These are phyloP conservation scores for Kentomonas sorsogonicus DNA, from an alignment of 208 protist species.

Conservation along the genomic window DNA sequence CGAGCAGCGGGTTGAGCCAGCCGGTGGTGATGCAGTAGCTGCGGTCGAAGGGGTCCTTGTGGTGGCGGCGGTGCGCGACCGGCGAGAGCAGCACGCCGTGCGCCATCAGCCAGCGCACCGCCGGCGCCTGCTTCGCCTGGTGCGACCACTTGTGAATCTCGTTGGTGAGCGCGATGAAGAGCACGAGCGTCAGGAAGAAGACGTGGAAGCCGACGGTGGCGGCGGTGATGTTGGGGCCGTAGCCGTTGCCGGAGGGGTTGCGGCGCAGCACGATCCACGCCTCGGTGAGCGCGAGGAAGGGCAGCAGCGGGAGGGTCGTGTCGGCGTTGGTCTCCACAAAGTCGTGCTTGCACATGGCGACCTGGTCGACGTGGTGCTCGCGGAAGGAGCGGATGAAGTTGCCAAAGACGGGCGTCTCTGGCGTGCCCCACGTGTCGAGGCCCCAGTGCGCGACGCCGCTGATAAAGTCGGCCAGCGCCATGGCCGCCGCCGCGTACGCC, in stretches of 20 bases:
- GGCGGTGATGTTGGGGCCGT: conserved; percentile 50
- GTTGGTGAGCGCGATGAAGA: conserved; percentile 89
- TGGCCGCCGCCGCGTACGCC: conserved; percentile 59
- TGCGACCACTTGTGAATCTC: conserved; percentile 95
- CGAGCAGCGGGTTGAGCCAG: conserved; percentile 89
- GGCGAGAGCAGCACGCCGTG: conserved; percentile 79
- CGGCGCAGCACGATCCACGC: conserved; percentile 21
- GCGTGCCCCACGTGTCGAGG: conserved; percentile 91
- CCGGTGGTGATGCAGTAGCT: conserved; percentile 96
- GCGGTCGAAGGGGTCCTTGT: conserved; percentile 86
- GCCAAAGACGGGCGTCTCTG: conserved; percentile 84
- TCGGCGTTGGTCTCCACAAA: conserved; percentile 94
- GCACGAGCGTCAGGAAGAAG: conserved; percentile 61
- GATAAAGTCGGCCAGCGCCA: conserved; percentile 87
- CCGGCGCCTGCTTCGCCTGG: conserved; percentile 48
- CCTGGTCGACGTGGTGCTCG: conserved; percentile 92
- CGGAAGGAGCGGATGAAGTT: conserved; percentile 93
- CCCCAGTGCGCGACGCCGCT: conserved; percentile 91
- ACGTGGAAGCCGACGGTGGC: conserved; percentile 62
- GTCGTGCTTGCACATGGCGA: conserved; percentile 91
- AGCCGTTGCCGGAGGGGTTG: conserved; percentile 35
- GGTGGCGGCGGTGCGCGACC: conserved; percentile 83
- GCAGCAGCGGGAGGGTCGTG: conserved; percentile 85
- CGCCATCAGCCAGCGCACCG: conserved; percentile 65
- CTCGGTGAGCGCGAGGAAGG: conserved; percentile 56